Evolutionary conservation across 2,329 filamentous ascomycete species (phyloP), one percentile per base, ranked within the genome.

Genomic region (Verticillium longisporum): DNA sequence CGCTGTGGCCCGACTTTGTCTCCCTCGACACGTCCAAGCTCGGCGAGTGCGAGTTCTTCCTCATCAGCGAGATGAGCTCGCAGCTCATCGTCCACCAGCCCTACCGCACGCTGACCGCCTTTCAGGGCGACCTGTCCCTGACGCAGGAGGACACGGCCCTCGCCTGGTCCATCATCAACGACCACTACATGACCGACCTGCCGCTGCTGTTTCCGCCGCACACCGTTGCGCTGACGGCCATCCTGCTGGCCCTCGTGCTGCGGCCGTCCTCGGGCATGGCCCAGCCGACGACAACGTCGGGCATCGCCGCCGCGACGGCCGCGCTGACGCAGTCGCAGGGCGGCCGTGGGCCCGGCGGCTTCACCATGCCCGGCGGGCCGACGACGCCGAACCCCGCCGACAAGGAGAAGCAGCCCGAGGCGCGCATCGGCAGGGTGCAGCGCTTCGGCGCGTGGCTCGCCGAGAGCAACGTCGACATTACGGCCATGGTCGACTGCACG

Each of bases 181-280:
- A 97, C 73, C 90, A 91, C 72, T 97, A 91, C 77, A 88, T 96
- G 75, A 97, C 93, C 7, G 93, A 97, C 71, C 80, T 97, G n/a
- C 91, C 91, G 1, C 80, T 97, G 14, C 81, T 96, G 0, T 89
- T 92, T 70, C 83, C 92, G 13, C 93, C 93, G n/a, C 92, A 97
- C 69, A 83, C 91, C 57, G 88, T 96, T 61, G 92, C 92, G n/a
- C 84, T 96, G 50, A 93, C 92, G 37, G 90, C 92, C 6, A 89
- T 96, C 62, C 85, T 96, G 61, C 80, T 97, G 6, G 88, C 91
- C 1, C 83, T 97, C n/a, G 89, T 95, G 4, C 83, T 96, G 41
- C 86, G 91, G 60, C 90, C 91, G 0, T 80, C 82, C 9, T 53
- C 60, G 6, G 61, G 37, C 33, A 60, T 63, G 59, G 65, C 72